Evolutionary conservation across 1,139 yeast genomes (phyloP).

Genomic region (Diutina mesorugosa): DNA sequence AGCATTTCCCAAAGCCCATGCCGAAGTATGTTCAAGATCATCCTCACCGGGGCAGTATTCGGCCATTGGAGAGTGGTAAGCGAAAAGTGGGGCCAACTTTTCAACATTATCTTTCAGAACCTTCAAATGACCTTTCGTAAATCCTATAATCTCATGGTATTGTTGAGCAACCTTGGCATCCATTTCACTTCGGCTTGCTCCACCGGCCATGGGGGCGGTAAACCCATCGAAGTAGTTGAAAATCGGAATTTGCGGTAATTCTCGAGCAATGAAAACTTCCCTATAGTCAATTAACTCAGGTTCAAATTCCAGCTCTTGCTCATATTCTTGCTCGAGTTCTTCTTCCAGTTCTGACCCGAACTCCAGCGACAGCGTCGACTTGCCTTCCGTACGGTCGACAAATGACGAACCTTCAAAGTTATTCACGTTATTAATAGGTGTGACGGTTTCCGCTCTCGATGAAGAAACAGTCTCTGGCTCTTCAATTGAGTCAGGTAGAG

Average conservation of each 20-base stretch:
- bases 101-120: not conserved
- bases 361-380: not conserved
- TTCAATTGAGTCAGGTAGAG: not conserved
- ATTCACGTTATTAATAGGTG: not conserved
- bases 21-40: not conserved
- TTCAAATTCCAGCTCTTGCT: not conserved
- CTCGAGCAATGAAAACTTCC: not conserved
- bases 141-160: not conserved
- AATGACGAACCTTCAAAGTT: not conserved
- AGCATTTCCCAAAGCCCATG: not conserved
- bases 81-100: not conserved
- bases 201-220: not conserved
- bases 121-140: not conserved
- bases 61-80: not conserved
- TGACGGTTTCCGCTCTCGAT: not conserved
- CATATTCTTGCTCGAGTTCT: not conserved
- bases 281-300: not conserved
- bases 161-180: not conserved
- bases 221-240: not conserved
- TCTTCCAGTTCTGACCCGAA: not conserved
- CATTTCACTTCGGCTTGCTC: not conserved
- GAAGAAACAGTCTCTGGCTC: not conserved
- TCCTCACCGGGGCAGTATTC: not conserved
- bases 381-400: not conserved
- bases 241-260: not conserved